Percentiles rank a stretch among this genome's conserved stretches.
Conservation (phyloP, 2,329 filamentous ascomycete genomes). For the Beauveria varroae region DNA sequence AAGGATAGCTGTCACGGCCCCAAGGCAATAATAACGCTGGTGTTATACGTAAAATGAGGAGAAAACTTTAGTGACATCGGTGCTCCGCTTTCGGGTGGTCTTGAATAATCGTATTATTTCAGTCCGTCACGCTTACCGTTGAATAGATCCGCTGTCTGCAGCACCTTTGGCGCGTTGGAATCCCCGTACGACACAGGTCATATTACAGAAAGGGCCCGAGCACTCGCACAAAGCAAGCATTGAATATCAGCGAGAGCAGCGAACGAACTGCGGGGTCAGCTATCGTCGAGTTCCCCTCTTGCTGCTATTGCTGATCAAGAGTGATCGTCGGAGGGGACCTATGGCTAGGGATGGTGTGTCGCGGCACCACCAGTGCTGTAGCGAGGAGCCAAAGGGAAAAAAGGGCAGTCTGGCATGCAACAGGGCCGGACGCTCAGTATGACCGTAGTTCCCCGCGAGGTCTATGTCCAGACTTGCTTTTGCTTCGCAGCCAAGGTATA, state of each 20-base stretch:
- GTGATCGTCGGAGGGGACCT: constrained; percentile 5
- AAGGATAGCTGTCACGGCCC: neutral
- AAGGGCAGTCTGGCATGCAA: constrained; percentile 15
- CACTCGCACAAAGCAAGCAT: constrained; percentile 3
- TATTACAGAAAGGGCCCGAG: neutral
- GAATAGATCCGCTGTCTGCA: neutral
- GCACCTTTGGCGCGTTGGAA: neutral
- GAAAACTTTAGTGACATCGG: neutral
- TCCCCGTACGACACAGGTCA: neutral
- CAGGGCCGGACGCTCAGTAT: neutral
- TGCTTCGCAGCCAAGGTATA: neutral
- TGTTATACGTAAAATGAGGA: neutral
- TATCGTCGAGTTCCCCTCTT: neutral
- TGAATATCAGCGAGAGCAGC: neutral
- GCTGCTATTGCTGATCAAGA: constrained; percentile 2
- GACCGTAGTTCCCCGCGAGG: neutral
- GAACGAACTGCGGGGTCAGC: neutral
- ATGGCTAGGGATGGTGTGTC: neutral
- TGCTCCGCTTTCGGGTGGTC: neutral
- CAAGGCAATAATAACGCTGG: neutral
- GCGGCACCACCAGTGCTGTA: neutral
- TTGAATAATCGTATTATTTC: neutral
- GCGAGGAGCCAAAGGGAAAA: constrained; percentile 6
- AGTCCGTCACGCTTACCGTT: neutral
- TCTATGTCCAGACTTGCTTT: neutral